Percentiles rank a stretch among this genome's conserved stretches.
Evolutionary conservation across 768 basidiomycete species (phyloP).

Genomic region (Boletus rufocinnamomeus): DNA sequence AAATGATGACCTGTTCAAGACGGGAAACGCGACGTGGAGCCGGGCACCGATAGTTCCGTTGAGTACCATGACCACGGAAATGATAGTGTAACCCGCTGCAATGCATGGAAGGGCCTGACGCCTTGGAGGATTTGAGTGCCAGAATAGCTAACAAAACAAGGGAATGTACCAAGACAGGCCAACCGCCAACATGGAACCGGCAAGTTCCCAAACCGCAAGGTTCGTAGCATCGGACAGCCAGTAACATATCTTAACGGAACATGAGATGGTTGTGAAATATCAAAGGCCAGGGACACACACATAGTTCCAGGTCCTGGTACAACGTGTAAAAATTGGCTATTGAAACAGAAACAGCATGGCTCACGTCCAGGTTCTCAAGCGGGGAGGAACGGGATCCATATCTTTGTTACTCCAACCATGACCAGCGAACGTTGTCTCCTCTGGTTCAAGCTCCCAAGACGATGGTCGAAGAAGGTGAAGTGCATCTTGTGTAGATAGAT

Average conservation of each 20-base stretch:
- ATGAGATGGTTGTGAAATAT: conserved; percentile 21
- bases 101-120: conserved; percentile 69
- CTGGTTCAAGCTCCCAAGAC: conserved; percentile 22
- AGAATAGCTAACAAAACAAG: not conserved
- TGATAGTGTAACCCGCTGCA: conserved; percentile 70
- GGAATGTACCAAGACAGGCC: conserved; percentile 63
- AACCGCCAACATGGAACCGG: conserved; percentile 72
- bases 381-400: conserved; percentile 71
- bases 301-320: conserved; percentile 54
- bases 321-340: not conserved
- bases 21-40: conserved; percentile 72
- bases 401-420: conserved; percentile 71
- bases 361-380: conserved; percentile 60
- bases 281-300: conserved; percentile 55
- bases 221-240: conserved; percentile 33
- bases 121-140: conserved; percentile 37
- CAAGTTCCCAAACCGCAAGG: conserved; percentile 52
- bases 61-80: conserved; percentile 70
- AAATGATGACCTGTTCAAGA: conserved; percentile 83
- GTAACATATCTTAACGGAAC: conserved; percentile 27
- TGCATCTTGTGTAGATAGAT: conserved; percentile 1
- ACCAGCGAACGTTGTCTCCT: conserved; percentile 54
- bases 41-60: conserved; percentile 81
- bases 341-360: not conserved
- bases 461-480: conserved; percentile 21